Conservation (phyloP, 176 grass and related monocot genomes). For the Oryza rufipogon region DNA sequence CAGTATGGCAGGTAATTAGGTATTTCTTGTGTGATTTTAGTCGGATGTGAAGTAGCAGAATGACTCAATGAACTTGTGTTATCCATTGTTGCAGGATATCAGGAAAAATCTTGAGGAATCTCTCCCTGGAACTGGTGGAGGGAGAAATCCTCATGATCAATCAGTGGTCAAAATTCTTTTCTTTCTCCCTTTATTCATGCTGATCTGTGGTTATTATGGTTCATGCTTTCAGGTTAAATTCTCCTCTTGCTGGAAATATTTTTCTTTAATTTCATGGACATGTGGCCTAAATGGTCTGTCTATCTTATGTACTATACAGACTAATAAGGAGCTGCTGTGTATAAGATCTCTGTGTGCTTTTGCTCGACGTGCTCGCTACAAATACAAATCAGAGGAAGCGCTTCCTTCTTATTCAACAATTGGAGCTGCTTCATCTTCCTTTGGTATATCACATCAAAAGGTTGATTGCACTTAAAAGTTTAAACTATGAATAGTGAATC, state of each 20-base stretch:
- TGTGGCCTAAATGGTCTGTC: constrained; percentile 13
- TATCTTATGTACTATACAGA: constrained; percentile 54
- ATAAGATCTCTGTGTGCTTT: constrained; percentile 51
- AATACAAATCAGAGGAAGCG: constrained; percentile 66
- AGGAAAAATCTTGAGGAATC: constrained; percentile 81
- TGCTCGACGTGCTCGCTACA: constrained; percentile 59
- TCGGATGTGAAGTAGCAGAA: constrained; percentile 18
- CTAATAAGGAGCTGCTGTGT: constrained; percentile 68
- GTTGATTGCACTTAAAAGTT: constrained; percentile 46
- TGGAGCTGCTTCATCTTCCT: constrained; percentile 69
- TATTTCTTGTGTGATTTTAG: constrained; percentile 28
- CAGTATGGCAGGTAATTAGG: constrained; percentile 82
- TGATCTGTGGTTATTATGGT: constrained; percentile 78
- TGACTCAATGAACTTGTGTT: constrained; percentile 36
- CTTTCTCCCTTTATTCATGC: constrained; percentile 68
- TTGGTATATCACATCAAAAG: constrained; percentile 72
- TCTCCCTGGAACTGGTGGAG: constrained; percentile 88
- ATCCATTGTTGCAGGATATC: constrained; percentile 57
- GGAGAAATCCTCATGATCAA: constrained; percentile 69
- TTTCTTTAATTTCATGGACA: constrained; percentile 17
- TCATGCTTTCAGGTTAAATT: constrained; percentile 74
- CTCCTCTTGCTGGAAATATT: constrained; percentile 28
- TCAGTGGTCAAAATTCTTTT: constrained; percentile 67
- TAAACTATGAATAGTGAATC: constrained; percentile 20
- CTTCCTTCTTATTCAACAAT: constrained; percentile 79